phyloP scores from a whole-genome alignment of 331 rosid genomes.

The Quercus phellos region DNA sequence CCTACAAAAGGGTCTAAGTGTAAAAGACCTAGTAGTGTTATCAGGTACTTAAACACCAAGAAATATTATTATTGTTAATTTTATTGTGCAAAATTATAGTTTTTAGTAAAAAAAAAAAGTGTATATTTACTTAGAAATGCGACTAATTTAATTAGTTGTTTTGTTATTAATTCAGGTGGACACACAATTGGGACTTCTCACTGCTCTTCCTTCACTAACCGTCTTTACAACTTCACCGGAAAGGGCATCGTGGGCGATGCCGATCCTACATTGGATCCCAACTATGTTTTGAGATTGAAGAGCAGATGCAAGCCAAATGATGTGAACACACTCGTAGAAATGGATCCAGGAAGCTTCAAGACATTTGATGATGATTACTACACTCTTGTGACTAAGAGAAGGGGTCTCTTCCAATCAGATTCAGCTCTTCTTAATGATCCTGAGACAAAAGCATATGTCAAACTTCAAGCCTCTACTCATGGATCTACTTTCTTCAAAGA shows the following conservation, averaged over 20 bases:
- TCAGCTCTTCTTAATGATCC: constrained; percentile 40
- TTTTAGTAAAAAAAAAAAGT: too few relatives aligned
- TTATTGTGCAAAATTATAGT: not conserved
- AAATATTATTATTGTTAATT: not conserved
- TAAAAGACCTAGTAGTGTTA: constrained; percentile 40
- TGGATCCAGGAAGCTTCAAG: constrained; percentile 53
- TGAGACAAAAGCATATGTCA: constrained; percentile 30
- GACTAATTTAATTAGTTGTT: not conserved
- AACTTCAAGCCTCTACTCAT: not conserved
- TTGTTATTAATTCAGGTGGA: constrained; percentile 19
- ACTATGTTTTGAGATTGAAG: constrained; percentile 27
- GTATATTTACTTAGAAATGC: not conserved
- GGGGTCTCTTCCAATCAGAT: constrained; percentile 50
- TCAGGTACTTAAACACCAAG: constrained; percentile 13
- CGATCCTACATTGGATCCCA: constrained; percentile 37
- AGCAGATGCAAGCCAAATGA: constrained; percentile 30
- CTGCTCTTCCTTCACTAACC: constrained; percentile 28
- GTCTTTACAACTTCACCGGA: constrained; percentile 42
- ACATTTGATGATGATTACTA: constrained; percentile 34
- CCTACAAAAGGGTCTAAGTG: constrained; percentile 25
- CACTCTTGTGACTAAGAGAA: constrained; percentile 34
- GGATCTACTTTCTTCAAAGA: constrained; percentile 31
- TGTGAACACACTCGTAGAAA: constrained; percentile 20
- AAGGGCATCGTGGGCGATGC: constrained; percentile 17
- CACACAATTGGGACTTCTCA: constrained; percentile 42